Conservation (phyloP, 306 rosid genomes). For the Prunus fruticosa region DNA sequence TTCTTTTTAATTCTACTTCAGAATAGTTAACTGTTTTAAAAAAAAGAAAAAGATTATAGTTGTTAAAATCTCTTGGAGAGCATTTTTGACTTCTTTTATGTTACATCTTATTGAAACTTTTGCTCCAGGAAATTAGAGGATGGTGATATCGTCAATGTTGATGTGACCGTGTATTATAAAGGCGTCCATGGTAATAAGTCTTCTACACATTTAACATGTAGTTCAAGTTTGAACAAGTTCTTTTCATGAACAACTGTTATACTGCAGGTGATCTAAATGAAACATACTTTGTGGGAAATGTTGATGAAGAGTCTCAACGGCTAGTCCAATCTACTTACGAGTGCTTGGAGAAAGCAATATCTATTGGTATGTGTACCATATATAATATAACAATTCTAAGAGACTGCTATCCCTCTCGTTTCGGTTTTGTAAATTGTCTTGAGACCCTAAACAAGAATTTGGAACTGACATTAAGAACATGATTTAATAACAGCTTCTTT, state of each 20-base stretch:
- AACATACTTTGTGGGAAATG: conserved; percentile 93
- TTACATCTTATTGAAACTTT: conserved; percentile 6
- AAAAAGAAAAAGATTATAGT: too few species aligned
- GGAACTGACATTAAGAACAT: background rate
- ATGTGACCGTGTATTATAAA: conserved; percentile 79
- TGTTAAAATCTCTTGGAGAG: background rate
- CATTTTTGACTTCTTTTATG: background rate
- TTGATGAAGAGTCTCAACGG: conserved; percentile 75
- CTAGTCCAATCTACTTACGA: conserved; percentile 84
- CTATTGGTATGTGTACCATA: conserved; percentile 59
- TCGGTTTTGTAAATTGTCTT: background rate
- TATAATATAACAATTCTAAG: background rate
- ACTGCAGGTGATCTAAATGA: conserved; percentile 90
- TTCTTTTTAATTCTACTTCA: background rate
- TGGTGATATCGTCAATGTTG: conserved; percentile 91
- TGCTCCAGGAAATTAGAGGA: conserved; percentile 86
- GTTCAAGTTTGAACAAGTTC: background rate
- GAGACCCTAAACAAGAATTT: background rate
- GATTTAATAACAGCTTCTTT: background rate
- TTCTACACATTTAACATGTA: background rate
- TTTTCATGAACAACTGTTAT: background rate
- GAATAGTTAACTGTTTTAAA: background rate
- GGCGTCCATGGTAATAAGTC: conserved; percentile 76
- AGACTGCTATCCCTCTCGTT: background rate
- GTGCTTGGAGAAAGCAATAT: conserved; percentile 91